Base-by-base conservation (phyloP, 805 yeast genomes). In the Candida xyloterini region DNA sequence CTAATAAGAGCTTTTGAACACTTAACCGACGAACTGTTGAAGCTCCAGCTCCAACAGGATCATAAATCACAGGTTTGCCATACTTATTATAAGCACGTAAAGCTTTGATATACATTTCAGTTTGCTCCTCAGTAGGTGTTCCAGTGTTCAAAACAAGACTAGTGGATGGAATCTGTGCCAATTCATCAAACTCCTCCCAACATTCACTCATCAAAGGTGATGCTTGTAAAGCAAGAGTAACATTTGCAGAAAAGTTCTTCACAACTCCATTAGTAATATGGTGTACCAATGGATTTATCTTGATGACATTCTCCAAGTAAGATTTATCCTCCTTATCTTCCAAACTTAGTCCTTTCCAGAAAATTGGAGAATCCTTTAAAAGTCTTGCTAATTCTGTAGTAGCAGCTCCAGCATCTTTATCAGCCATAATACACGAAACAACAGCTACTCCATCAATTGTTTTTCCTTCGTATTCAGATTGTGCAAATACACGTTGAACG, bases 11-110 rank as follows among this genome's bases (percentile, higher is more conserved):
- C 1, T 57, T 55, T 20, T 66, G 57, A 36, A 79, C 74, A 13
- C 78, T 66, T 3, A 60, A 52, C 27, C 66, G 64, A 43, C 97
- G 70, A 5, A 76, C 71, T 3, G 54, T 41, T 0, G 95, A 72
- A 0, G 96, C 96, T 20, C 95, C 95, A 27, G 82, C 87, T 1
- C 89, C 97, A n/a, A 89, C 96, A 0, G 96, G 97, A 59, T 89
- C 97, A 50, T 84, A 81, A 0, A 89, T 76, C 23, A 89, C 73
- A 3, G 86, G 90, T 31, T 71, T 68, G 2, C 75, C 74, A 10
- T 59, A 50, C 10, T 53, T 56, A 54, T 82, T 83, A 57, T 89
- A 87, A 0, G 72, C 74, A 8, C 56, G 55, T 14, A 83, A 59
- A 0, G 91, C 95, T 2, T 55, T 51, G 15, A 66, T 48, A 45